A percentile compares a stretch with the other conserved stretches of the same genome.
Conservation (phyloP, 768 basidiomycete species). For the Megacollybia marginata region DNA sequence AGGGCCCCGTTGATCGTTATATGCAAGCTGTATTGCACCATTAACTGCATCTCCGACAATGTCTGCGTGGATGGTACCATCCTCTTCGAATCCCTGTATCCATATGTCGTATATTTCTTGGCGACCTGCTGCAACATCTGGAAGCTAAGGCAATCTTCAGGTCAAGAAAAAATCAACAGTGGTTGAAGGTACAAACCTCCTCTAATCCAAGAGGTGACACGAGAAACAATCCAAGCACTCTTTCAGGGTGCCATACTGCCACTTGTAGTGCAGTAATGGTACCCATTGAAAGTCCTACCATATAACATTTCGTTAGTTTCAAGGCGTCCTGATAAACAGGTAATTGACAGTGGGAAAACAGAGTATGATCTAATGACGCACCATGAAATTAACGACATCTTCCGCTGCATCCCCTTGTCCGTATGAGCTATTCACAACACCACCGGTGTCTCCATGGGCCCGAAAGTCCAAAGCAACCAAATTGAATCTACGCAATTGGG, state of each 20-base stretch:
- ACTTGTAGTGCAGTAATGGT: conserved; percentile 17
- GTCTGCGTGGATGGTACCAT: not conserved
- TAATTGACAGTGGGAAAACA: not conserved
- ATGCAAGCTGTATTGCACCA: conserved; percentile 10
- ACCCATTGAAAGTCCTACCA: conserved; percentile 21
- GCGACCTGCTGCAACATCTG: conserved; percentile 6
- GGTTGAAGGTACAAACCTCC: conserved; percentile 13
- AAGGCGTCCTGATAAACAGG: conserved; percentile 15
- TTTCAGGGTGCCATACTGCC: conserved; percentile 13
- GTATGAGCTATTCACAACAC: conserved; percentile 11
- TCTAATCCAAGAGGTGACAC: conserved; percentile 17
- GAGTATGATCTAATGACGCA: conserved; percentile 1
- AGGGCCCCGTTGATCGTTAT: conserved; percentile 2
- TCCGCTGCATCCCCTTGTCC: conserved; percentile 18
- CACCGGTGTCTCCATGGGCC: conserved; percentile 17
- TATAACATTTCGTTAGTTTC: conserved; percentile 18
- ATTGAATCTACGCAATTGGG: conserved; percentile 19
- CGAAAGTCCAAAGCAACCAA: conserved; percentile 21
- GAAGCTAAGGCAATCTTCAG: not conserved
- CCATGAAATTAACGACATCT: conserved; percentile 20
- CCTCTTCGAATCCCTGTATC: conserved; percentile 2
- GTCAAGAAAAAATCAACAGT: not conserved
- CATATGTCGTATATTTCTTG: conserved; percentile 8
- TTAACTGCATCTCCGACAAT: conserved; percentile 6
- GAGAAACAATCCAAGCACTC: conserved; percentile 16